These are phyloP conservation scores for Grigorovia jiainica DNA, from an alignment of 805 yeast genomes.

Conservation along the genomic window DNA sequence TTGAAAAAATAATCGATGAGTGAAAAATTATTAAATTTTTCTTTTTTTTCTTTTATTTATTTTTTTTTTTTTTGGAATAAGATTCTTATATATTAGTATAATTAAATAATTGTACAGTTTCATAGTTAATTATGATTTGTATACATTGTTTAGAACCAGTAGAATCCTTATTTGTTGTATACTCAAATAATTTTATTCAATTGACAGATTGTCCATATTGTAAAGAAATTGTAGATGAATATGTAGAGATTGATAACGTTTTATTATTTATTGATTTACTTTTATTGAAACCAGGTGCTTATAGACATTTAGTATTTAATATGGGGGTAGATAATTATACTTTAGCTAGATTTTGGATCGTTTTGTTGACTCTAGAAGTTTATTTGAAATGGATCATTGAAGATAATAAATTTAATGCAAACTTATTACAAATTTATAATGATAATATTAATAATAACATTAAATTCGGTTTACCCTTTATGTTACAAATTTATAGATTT, in stretches of 20 bases:
- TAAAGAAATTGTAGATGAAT: constrained; percentile 71
- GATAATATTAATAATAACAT: not conserved
- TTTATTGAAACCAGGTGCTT: constrained; percentile 78
- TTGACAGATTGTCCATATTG: constrained; percentile 71
- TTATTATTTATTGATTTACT: constrained; percentile 75
- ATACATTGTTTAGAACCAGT: constrained; percentile 74
- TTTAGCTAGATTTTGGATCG: constrained; percentile 42
- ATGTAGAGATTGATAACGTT: constrained; percentile 83
- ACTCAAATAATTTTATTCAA: constrained; percentile 69
- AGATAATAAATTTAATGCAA: constrained; percentile 40
- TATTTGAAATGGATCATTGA: constrained; percentile 88
- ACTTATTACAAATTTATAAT: not conserved
- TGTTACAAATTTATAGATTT: constrained; percentile 13
- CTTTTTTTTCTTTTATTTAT: not conserved
- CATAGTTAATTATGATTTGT: constrained; percentile 69
- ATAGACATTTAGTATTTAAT: constrained; percentile 78
- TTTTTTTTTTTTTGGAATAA: not conserved
- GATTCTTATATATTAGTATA: not conserved
- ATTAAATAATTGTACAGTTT: not conserved
- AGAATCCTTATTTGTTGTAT: constrained; percentile 55
- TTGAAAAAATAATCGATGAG: not conserved
- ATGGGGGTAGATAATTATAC: constrained; percentile 17
- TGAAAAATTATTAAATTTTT: not conserved
- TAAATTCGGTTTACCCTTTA: not conserved
- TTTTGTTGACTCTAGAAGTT: constrained; percentile 74